Evolutionary conservation across 345 rosid species (phyloP).

Genomic region (Hirschfeldia incana): DNA sequence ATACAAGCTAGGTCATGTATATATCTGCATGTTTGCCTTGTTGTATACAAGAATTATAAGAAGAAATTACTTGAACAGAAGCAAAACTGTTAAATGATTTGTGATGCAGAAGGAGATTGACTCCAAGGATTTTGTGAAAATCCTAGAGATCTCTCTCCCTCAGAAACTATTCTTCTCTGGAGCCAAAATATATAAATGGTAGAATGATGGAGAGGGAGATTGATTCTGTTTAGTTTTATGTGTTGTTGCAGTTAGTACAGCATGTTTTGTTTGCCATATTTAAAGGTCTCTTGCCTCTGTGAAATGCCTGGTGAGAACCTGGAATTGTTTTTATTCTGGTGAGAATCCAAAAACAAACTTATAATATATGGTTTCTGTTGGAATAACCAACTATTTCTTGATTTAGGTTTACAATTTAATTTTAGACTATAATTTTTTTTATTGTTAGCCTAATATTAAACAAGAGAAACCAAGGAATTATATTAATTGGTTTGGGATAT

Average conservation of each 20-base stretch:
- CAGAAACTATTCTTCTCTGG: background rate
- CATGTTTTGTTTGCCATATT: conserved; percentile 17
- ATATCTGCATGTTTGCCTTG: background rate
- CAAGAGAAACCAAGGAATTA: background rate
- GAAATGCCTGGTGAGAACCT: conserved; percentile 11
- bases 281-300: conserved; percentile 4
- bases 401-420: conserved; percentile 16
- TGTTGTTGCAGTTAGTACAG: conserved; percentile 15
- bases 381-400: conserved; percentile 22
- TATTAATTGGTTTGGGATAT: background rate
- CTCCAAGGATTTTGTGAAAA: background rate
- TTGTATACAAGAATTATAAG: background rate
- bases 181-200: background rate
- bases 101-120: conserved; percentile 8
- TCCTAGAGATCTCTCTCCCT: background rate
- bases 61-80: background rate
- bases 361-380: conserved; percentile 15
- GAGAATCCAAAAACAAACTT: conserved; percentile 10
- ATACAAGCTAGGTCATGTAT: conserved; percentile 10
- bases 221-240: conserved; percentile 20
- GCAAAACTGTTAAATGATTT: background rate
- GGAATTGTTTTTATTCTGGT: background rate
- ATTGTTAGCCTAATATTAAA: background rate
- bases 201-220: conserved; percentile 17
- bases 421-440: background rate